Evolutionary conservation across 805 yeast genomes (phyloP).

Genomic region (Lipomyces yamadae): DNA sequence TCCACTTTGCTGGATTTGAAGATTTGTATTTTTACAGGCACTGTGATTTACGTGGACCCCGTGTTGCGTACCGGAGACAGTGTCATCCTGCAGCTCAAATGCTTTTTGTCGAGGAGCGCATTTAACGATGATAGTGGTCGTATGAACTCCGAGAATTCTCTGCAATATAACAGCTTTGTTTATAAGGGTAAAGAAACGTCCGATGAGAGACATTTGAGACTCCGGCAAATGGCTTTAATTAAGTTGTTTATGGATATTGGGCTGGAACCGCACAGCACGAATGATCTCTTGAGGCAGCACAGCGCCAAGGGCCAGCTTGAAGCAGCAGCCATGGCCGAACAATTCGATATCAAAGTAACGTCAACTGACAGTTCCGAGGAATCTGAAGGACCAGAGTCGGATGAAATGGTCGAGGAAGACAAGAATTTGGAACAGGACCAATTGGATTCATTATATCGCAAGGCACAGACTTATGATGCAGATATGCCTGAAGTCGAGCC

Average conservation of each 20-base stretch:
- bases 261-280: conserved; percentile 31
- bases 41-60: conserved; percentile 62
- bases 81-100: conserved; percentile 70
- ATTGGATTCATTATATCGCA: conserved; percentile 70
- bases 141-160: background rate
- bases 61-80: conserved; percentile 75
- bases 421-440: conserved; percentile 64
- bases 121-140: conserved; percentile 8
- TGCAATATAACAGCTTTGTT: conserved; percentile 19
- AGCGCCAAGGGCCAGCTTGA: conserved; percentile 25
- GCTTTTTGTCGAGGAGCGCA: conserved; percentile 52
- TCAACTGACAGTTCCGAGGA: conserved; percentile 28
- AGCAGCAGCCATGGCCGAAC: conserved; percentile 35
- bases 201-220: conserved; percentile 57
- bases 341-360: conserved; percentile 25
- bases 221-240: conserved; percentile 60
- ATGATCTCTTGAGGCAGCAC: conserved; percentile 21
- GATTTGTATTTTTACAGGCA: conserved; percentile 60
- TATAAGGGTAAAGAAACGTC: conserved; percentile 55
- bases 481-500: conserved; percentile 67
- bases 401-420: conserved; percentile 46
- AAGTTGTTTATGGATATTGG: conserved; percentile 59
- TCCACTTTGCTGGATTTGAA: conserved; percentile 66
- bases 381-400: conserved; percentile 38
- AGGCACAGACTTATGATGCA: conserved; percentile 68